Base-by-base conservation (phyloP, 768 basidiomycete species). In the Hericium erinaceus region DNA sequence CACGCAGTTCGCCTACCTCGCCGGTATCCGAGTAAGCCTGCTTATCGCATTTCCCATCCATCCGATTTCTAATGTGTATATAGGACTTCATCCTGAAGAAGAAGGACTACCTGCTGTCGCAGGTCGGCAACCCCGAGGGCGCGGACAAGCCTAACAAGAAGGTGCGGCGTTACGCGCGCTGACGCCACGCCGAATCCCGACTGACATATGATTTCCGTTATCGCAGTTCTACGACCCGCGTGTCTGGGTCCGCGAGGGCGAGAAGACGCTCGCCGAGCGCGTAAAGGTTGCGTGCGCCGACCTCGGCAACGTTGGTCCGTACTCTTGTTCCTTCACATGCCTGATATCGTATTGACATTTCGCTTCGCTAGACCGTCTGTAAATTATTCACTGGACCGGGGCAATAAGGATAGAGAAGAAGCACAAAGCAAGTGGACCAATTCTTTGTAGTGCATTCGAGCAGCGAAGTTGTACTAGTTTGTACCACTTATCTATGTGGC, bases 61-160 rank as follows among this genome's bases (percentile, higher is more conserved):
- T 20, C 39, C 22, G 37, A 53, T 39, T 9, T 53, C 46, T 33
- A 33, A 33, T 8, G 8, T 6, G 33, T 8, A 33, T 5, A 2
- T 62, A 92, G 80, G 89, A 99, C 78, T 98, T 95, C 69, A 71
- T 98, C 67, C 65, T 68, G 64, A 85, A 82, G 63, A 97, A 91
- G 83, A 82, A 85, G 65, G 95, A 81, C 60, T 98, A 97, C 77
- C 80, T 99, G 64, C 70, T 81, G 68, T 78, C 83, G 33, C 95
- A 99, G 71, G 92, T 98, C 61, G 95, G 95, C 52, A 98, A 98
- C 81, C 97, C 97, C 41, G 95, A 98, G 24, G 95, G 94, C 48
- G 71, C 84, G 20, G 95, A 98, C 75, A 95, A 95, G 80, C 95
- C 95, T 57, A 98, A 99, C 85, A 99, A 99, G 89, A 99, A 98